Evolutionary conservation across 768 basidiomycete genomes (phyloP), one percentile per base, ranked within the genome.

Genomic region (Termitomyces sp.): DNA sequence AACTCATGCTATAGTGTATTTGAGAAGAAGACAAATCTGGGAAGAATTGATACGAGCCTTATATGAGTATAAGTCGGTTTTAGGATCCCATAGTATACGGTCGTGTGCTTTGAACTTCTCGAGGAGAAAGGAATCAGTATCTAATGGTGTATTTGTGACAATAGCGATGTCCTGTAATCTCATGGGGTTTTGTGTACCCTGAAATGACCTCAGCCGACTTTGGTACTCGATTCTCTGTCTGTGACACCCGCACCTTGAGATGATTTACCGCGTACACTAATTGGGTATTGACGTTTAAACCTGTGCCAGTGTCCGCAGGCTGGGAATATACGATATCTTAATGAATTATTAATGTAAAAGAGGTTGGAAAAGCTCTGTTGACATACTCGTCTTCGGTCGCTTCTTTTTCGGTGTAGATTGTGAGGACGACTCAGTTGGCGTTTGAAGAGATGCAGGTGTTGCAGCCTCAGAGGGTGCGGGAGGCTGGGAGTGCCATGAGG

Each of bases 101-200:
- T 94, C 92, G 63, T 96, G 94, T 0, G 81, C 74, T 68, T 78
- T 85, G 75, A 97, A 93, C 65, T 88, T 88, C 68, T 94, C 88
- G 4, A 91, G 77, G 11, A 95, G 79, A 3, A 84, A 72, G 9
- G 63, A 56, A 67, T 95, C 90, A 8, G 84, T 82, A 61, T 90
- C 84, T 3, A 96, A 72, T 9, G 92, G 89, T 1, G 89, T 87
- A 64, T 82, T 83, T 0, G 89, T 90, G 20, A 88, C 77, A 44
- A 94, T 86, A 2, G 93, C 90, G 47, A 96, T 77, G 67, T 96
- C 94, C 70, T 94, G 87, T 48, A 95, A 73, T 3, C 93, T 86
- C 80, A 92, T 92, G 11, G 93, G 94, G 59, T 84, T 86, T 58
- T 80, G 83, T 24, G 88, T 85, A 1, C 80, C 78, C 84, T 87